Percentiles rank a stretch among this genome's conserved stretches.
Evolutionary conservation across 129 eudicot species (phyloP).

Genomic region (Helichrysum umbraculigerum): DNA sequence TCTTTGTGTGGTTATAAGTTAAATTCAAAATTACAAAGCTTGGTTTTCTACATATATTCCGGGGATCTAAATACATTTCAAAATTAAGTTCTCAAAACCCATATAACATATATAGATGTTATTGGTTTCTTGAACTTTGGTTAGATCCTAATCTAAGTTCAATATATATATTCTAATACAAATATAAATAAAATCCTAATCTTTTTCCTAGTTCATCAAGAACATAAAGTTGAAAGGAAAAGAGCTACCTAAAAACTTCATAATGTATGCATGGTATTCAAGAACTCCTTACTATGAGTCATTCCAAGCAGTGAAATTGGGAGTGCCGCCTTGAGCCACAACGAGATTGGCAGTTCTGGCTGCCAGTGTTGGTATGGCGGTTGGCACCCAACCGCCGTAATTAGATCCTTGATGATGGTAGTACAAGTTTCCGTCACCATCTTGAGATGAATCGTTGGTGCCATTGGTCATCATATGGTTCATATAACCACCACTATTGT

Average conservation of each 20-base stretch:
- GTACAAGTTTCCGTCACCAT: conserved; percentile 41
- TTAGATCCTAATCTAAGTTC: conserved; percentile 42
- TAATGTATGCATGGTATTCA: conserved; percentile 12
- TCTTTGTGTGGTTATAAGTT: conserved; percentile 36
- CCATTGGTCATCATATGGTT: conserved; percentile 37
- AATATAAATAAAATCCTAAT: conserved; percentile 26
- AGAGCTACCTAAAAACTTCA: conserved; percentile 19
- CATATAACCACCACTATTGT: conserved; percentile 17
- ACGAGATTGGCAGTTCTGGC: conserved; percentile 42
- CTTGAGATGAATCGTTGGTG: conserved; percentile 36
- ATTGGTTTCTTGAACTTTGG: conserved; percentile 43
- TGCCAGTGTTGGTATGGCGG: conserved; percentile 56
- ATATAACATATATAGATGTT: conserved; percentile 34
- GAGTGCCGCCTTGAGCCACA: conserved; percentile 43
- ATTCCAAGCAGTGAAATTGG: conserved; percentile 68
- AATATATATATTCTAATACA: conserved; percentile 14
- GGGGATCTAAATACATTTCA: conserved; percentile 47
- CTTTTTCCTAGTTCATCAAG: conserved; percentile 29
- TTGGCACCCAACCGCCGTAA: conserved; percentile 67
- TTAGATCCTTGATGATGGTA: conserved; percentile 53
- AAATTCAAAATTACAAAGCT: conserved; percentile 57
- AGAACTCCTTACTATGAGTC: conserved; percentile 32
- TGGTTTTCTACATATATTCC: conserved; percentile 45
- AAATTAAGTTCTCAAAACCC: conserved; percentile 64
- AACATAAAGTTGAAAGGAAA: conserved; percentile 20